A percentile compares a stretch with the other conserved stretches of the same genome.
Evolutionary conservation across 1,139 yeast genomes (phyloP).

Genomic region (Blastobotrys persicus): DNA sequence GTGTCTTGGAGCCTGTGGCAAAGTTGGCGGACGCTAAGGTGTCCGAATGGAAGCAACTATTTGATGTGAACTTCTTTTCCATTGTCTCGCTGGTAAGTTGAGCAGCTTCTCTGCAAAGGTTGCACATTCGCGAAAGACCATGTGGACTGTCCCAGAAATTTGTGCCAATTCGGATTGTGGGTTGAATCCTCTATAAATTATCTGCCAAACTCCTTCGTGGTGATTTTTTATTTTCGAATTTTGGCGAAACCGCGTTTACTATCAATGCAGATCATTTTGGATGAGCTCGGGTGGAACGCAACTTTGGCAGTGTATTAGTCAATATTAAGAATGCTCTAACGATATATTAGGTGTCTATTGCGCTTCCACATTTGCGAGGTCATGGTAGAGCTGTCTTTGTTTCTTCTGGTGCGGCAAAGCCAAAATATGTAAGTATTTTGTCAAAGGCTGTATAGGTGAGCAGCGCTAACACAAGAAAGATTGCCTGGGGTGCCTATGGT

Average conservation of each 20-base stretch:
- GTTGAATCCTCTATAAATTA: too few relatives aligned
- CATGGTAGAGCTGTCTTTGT: constrained; percentile 70
- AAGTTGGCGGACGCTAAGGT: constrained; percentile 50
- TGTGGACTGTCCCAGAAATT: too few relatives aligned
- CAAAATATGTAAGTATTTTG: constrained; percentile 42
- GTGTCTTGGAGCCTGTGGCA: constrained; percentile 77
- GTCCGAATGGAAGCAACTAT: constrained; percentile 59
- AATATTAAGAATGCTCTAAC: too few relatives aligned
- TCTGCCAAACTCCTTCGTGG: too few relatives aligned
- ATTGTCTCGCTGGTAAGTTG: constrained; percentile 58
- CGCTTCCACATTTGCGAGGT: constrained; percentile 59
- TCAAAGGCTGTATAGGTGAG: not conserved
- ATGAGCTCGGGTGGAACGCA: too few relatives aligned
- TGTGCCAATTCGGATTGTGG: too few relatives aligned
- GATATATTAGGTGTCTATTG: not conserved
- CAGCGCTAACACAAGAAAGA: constrained; percentile 26
- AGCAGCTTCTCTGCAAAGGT: not conserved
- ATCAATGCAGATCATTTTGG: too few relatives aligned
- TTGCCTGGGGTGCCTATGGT: constrained; percentile 90
- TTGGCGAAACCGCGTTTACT: too few relatives aligned
- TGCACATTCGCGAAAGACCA: too few relatives aligned
- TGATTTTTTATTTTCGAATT: too few relatives aligned
- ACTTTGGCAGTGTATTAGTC: too few relatives aligned
- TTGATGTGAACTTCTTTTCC: constrained; percentile 77
- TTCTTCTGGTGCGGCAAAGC: constrained; percentile 79